Evolutionary conservation across 768 basidiomycete genomes (phyloP), one percentile per base, ranked within the genome.

Genomic region (Boletus fagicola): DNA sequence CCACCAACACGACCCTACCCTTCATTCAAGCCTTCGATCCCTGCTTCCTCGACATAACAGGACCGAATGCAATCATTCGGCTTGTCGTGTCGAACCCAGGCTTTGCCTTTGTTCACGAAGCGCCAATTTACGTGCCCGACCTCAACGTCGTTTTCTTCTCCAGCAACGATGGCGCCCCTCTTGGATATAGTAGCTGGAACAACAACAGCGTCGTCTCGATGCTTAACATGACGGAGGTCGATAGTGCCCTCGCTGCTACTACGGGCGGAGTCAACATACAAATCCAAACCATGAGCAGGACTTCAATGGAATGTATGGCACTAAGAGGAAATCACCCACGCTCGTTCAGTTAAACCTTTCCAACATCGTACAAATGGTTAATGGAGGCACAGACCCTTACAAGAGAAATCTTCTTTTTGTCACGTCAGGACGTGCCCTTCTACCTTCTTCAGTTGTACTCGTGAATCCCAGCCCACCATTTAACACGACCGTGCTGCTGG

Each of bases 31-130:
- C 79, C 28, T 80, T 79, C 65, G 76, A 84, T 62, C 67, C 71
- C 4, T 69, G 71, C n/a, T 90, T 92, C 71, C 72, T 86, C 44
- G 54, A 68, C 8, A 74, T 90, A 54, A 78, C 90, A 1, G 90
- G 88, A 1, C 59, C 69, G 5, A 72, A 74, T 26, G 83, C 89
- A 7, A 79, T 79, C 0, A 78, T 92, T 49, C 78, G 80, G 4
- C 68, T 81, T 57, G 80, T 93, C 47, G 83, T 83, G 0, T 78
- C 80, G 9, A 82, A 84, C 56, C 78, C 79, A 4, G 81, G 78
- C 4, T 86, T 85, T 68, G 85, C 85, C 3, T 84, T 90, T 59
- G 89, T 88, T 18, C 90, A 92, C 65, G 91, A 93, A 72, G 90
- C 87, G 3, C 87, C 88, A 0, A 76, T 91, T 2, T 90, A 84